Base-by-base conservation (phyloP, 371 early-diverging fungal genomes). In the Paraphysoderma sedebokerense region DNA sequence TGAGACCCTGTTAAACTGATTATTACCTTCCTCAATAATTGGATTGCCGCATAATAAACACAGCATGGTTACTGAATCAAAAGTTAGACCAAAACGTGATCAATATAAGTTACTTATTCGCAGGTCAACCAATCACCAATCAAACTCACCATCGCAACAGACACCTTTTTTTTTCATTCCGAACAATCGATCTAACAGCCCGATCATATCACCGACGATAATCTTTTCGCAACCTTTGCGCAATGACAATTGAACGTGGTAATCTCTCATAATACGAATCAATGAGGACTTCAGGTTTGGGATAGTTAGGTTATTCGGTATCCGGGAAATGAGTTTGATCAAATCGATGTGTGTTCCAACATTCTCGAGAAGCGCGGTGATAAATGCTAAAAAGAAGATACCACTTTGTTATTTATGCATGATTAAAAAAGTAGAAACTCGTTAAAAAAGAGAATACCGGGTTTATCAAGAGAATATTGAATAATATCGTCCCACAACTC, bases 401-500 rank as follows among this genome's bases (percentile, higher is more conserved):
- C 17, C 13, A 39, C 33, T 41, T 28, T 4, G 27, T 30, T 34
- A 17, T 15, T n/a, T 9, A 35, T 30, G 27, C 27, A n/a, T 38
- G 19, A 46, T 32, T 27, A 47, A 35, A 26, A 50, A n/a, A 29
- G 28, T 24, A 23, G 22, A 28, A 37, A 26, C 11, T 19, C 17
- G 20, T 26, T 12, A 29, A 19, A 35, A 33, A 12, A 28, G 40
- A 13, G 57, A 63, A 54, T 71, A 82, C 84, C 59, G 36, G 88
- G 89, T 50, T 89, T 85, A 52, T 88, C 82, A 76, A 80, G 76
- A 0, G 87, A 79, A 56, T 85, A 87, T 22, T 63, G 77, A 20
- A 95, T 62, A 33, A 96, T 57, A 58, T 93, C 95, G 54, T 87
- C 83, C 97, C 97, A 97, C 40, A 97, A 65, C 17, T 82, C 86